Evolutionary conservation across 2,329 filamentous ascomycete genomes (phyloP).

Genomic region (Berkeleyomyces basicola): DNA sequence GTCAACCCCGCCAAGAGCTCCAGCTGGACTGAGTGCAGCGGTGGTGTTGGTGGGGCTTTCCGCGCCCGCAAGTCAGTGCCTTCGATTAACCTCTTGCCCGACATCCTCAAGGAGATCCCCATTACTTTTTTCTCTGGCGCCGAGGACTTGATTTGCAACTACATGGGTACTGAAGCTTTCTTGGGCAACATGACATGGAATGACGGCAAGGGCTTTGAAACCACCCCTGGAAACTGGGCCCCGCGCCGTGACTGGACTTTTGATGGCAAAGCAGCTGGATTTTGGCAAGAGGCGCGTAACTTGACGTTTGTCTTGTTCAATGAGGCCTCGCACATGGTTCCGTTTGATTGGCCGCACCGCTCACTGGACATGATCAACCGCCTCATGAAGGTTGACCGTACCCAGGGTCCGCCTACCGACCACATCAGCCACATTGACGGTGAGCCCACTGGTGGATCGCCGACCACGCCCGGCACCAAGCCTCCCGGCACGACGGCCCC

Average conservation of each 20-base stretch:
- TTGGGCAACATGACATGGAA: conserved; percentile 89
- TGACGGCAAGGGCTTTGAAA: conserved; percentile 78
- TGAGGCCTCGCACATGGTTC: conserved; percentile 96
- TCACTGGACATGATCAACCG: conserved; percentile 93
- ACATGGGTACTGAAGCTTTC: conserved; percentile 79
- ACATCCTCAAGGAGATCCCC: conserved; percentile 58
- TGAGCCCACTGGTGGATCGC: conserved; percentile 34
- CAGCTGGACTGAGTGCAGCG: conserved; percentile 84
- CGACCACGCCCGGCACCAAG: conserved; percentile 47
- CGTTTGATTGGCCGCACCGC: conserved; percentile 76
- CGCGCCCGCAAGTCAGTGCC: conserved; percentile 53
- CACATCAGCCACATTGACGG: conserved; percentile 55
- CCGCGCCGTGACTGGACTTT: conserved; percentile 91
- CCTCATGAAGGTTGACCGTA: conserved; percentile 87
- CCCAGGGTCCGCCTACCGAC: conserved; percentile 58
- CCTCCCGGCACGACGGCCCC: conserved; percentile 35
- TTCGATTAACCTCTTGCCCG: conserved; percentile 57
- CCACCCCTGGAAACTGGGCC: conserved; percentile 72
- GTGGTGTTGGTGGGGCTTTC: conserved; percentile 60
- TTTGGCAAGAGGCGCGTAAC: conserved; percentile 90
- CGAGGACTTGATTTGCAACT: conserved; percentile 92
- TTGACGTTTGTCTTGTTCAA: conserved; percentile 91
- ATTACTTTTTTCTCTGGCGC: conserved; percentile 84
- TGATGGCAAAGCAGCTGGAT: conserved; percentile 71
- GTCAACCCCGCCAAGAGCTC: conserved; percentile 66